phyloP scores from a whole-genome alignment of 2,329 filamentous ascomycete species.

The Tolypocladium guangdongense region DNA sequence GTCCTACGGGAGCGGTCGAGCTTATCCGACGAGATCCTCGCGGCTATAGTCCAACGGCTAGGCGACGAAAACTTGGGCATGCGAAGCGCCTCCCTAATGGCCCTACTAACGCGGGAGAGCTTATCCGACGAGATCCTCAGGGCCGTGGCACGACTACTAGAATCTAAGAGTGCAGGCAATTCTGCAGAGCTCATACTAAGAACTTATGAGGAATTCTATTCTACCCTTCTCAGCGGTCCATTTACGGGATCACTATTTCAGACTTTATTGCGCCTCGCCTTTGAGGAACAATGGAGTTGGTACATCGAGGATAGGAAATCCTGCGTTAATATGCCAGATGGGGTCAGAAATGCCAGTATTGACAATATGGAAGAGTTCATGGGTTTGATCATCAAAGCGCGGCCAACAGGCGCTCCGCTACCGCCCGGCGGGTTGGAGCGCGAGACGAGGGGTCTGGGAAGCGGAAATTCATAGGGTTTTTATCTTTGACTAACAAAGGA shows the following conservation, averaged over 20 bases:
- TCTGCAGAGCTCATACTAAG: background rate
- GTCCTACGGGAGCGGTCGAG: background rate
- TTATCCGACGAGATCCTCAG: background rate
- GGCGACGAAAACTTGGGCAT: too few relatives aligned
- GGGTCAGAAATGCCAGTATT: background rate
- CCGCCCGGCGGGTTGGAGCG: too few relatives aligned
- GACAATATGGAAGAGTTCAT: background rate
- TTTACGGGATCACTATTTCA: background rate
- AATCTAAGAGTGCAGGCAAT: background rate
- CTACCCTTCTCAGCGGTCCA: background rate
- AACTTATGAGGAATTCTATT: background rate
- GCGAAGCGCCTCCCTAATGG: too few relatives aligned
- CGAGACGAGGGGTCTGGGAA: too few relatives aligned
- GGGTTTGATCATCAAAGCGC: background rate
- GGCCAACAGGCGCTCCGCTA: background rate
- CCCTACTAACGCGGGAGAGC: too few relatives aligned
- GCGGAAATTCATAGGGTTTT: too few relatives aligned
- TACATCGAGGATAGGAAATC: background rate
- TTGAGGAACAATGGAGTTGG: background rate
- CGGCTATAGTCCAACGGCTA: background rate
- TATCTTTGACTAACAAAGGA: too few relatives aligned
- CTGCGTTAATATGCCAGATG: background rate
- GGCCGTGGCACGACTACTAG: background rate
- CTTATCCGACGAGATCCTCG: background rate
- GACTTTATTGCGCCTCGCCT: background rate